Evolutionary conservation across 306 rosid genomes (phyloP).

Genomic region (Cucumis hystrix): DNA sequence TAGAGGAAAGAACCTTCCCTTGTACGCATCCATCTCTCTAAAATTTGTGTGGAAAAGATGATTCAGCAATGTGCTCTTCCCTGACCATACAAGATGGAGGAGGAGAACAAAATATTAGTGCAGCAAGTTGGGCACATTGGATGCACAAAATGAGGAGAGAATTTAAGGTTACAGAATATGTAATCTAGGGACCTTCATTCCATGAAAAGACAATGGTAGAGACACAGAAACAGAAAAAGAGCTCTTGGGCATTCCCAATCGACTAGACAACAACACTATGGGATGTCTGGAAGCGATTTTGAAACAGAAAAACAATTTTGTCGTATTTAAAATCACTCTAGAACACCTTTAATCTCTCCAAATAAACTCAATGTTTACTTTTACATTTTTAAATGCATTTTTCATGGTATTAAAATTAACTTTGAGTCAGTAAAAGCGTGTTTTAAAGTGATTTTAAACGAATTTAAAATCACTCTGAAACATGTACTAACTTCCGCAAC

Average conservation of each 20-base stretch:
- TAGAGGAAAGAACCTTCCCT: conserved; percentile 45
- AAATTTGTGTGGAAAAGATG: conserved; percentile 70
- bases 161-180: background rate
- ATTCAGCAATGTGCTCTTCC: conserved; percentile 86
- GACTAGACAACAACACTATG: background rate
- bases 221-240: background rate
- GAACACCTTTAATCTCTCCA: no score
- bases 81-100: conserved; percentile 22
- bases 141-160: background rate
- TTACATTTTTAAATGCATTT: no score
- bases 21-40: conserved; percentile 89
- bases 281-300: no score
- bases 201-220: background rate
- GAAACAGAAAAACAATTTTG: no score
- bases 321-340: no score
- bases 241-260: background rate
- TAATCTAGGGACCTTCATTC: background rate
- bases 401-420: no score
- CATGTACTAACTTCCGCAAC: background rate
- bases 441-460: no score
- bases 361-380: no score
- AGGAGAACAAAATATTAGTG: background rate
- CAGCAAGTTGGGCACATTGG: background rate
- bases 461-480: no score
- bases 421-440: no score